Evolutionary conservation across 129 eudicot genomes (phyloP), one percentile per base, ranked within the genome.

Genomic region (Oenanthe sinensis): DNA sequence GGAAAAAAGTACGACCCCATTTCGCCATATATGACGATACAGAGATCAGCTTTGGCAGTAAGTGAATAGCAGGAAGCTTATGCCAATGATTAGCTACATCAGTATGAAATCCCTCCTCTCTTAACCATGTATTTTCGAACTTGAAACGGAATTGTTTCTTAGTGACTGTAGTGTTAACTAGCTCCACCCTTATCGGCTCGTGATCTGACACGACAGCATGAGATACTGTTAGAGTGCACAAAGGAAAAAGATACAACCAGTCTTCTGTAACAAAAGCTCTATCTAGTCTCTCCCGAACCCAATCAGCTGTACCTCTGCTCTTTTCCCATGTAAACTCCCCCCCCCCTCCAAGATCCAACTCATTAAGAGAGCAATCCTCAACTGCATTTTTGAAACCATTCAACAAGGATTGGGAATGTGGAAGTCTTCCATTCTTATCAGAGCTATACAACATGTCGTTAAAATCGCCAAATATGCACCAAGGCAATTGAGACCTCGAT

Each of bases 201-300:
- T 50, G 58, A 1, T 16, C 58, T 3, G 58, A 50, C 0, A 50
- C n/a, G 6, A 17, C 6, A 16, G 58, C 1, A 4, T 50, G 58
- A 5, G 0, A 3, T 0, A 50, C 58, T 0, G 8, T 16, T 0
- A 50, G n/a, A 0, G 22, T 17, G n/a, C 58, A 50, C 0, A 50
- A 4, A 4, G 58, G 58, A 17, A 50, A 50, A 7, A 50, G 0
- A 0, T 4, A 3, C 58, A 22, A 50, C 58, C 58, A 50, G 1
- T 7, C 4, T 1, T 50, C 58, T 3, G 22, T 17, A 3, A 7
- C 8, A 50, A 50, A 50, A 0, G n/a, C 58, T 1, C 58, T 17
- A 50, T 50, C 58, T 1, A 50, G 6, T 8, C n/a, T 50, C 17
- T 50, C 58, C 4, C 58, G 1, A 50, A 50, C n/a, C 58, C 58